These are phyloP conservation scores for Chlamydomonas sp. DNA, from an alignment of 139 green algal genomes.

Conservation along the genomic window DNA sequence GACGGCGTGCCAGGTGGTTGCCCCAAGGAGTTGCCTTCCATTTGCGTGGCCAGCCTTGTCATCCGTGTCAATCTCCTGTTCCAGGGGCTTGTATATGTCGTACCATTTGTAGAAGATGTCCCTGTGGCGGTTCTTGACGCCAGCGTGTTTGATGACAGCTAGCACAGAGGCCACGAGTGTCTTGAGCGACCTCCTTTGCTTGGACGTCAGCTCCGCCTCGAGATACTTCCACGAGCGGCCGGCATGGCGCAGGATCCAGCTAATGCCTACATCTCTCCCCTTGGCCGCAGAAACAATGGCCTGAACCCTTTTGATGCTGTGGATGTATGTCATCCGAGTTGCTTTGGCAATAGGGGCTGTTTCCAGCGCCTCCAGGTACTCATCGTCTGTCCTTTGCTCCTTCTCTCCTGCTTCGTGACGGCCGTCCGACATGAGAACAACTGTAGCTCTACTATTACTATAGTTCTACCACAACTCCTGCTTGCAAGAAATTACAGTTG, in stretches of 20 bases:
- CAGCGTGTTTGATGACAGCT: background rate
- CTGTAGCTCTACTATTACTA: background rate
- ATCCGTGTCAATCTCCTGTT: background rate
- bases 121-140: background rate
- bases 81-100: background rate
- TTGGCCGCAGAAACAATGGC: background rate
- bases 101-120: background rate
- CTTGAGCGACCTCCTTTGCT: background rate
- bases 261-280: background rate
- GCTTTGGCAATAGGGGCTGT: background rate
- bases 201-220: background rate
- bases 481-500: background rate
- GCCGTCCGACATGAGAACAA: background rate
- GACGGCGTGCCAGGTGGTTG: background rate
- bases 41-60: background rate
- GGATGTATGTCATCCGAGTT: background rate
- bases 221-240: background rate
- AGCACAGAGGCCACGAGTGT: background rate
- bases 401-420: background rate
- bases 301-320: background rate
- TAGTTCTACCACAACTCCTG: background rate
- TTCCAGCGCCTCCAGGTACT: background rate
- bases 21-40: background rate
- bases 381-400: background rate
- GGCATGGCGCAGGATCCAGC: background rate